Evolutionary conservation across 2,329 filamentous ascomycete species (phyloP), one percentile per base, ranked within the genome.

Genomic region (Blastomyces percursus): DNA sequence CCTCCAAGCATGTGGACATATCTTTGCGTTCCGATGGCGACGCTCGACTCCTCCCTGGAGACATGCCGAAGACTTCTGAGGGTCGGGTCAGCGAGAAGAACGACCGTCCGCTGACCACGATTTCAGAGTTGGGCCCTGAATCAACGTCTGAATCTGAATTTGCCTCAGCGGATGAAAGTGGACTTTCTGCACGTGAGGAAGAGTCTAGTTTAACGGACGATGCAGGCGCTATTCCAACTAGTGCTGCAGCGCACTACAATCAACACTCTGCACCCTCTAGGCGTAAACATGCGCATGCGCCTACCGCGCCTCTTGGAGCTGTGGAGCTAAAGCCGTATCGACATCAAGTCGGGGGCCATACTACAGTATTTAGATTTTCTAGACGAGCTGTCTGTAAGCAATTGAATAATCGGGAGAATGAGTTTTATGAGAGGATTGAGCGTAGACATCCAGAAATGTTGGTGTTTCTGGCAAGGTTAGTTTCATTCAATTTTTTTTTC

Each of bases 381-480:
- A 87, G 91, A 67, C 85, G 92, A 69, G 94, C 94, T 62, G 92
- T 99, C 12, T 99, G 94, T 81, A 99, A 99, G 77, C 91, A 96
- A 77, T 83, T 99, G 71, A 99, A 96, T 75, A 99, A 96, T 74
- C 85, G 93, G 71, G 94, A 99, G 73, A 99, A 99, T 75, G 91
- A 96, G 76, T 99, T 99, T 73, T 99, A 99, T 75, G 94, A 99
- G 76, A 94, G 88, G 61, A 90, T 97, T 70, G 94, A 99, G 78
- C 86, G 85, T 70, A 86, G 90, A 68, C 93, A 99, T 75, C 90
- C 91, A 66, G 89, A 96, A 72, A 82, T 99, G 70, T 79, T 99
- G 64, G 86, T 89, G 51, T 99, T 97, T 73, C 81, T 99, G 66
- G 94, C 94, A 67, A 91, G 92, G 76, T 79, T 71, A 48, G 86